Base-by-base conservation (phyloP, 352 stramenopile species). In the Pythium aristosporum region DNA sequence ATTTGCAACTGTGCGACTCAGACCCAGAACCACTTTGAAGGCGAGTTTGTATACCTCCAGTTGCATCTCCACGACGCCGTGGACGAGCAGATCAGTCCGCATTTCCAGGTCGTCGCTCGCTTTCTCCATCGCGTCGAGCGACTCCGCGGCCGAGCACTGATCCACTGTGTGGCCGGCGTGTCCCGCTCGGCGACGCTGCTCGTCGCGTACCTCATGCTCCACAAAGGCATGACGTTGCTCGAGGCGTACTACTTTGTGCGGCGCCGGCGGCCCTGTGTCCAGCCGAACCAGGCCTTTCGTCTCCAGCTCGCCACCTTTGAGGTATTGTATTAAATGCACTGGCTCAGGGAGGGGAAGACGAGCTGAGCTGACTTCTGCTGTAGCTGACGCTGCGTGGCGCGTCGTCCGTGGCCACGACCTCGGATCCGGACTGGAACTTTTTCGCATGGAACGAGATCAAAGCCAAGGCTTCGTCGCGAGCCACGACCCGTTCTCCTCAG, bases 391-490 rank as follows among this genome's bases (percentile, higher is more conserved):
- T 89, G 11, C 77, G 76, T 53, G 80, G 80, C 0, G 53, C 52
- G 2, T 89, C 80, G 1, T 88, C 78, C 0, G 80, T 89, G 1
- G 80, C 80, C 2, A 67, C 62, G 32, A 84, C 80, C 2, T 61
- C 65, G 15, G 80, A 88, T 56, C 80, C 75, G 23, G 80, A 89
- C 68, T 89, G 80, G 80, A 83, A 89, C 43, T 89, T 89, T 60
- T 87, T 76, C 49, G 73, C 73, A 23, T 89, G 80, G 80, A 87
- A 89, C 58, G 81, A 90, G 25, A 67, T 90, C 34, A 88, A 90
- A 61, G 48, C 62, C 23, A 69, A 47, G 25, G 55, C 28, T 46
- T 18, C 18, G 10, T 20, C 39, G 5, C 39, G 13, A 2, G 39
- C 39, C 12, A 20, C 13, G 39, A 16, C 10, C 5, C 13, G 5